These are phyloP conservation scores for Zopfia rhizophila DNA, from an alignment of 2,329 filamentous ascomycete species.

Conservation along the genomic window DNA sequence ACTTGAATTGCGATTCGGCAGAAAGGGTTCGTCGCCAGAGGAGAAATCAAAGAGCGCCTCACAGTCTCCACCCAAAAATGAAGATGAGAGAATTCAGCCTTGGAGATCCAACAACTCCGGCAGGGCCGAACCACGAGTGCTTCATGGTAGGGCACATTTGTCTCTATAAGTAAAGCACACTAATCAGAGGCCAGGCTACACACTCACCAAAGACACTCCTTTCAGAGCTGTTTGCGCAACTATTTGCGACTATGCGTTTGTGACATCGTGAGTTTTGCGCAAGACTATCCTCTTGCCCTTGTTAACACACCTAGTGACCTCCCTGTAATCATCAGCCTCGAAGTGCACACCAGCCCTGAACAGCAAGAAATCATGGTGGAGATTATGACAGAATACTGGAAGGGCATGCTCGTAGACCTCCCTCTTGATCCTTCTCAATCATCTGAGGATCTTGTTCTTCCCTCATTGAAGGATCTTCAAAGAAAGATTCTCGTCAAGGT, in stretches of 20 bases:
- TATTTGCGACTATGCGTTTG: constrained; percentile 82
- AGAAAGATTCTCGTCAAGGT: constrained; percentile 76
- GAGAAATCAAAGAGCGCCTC: constrained; percentile 29
- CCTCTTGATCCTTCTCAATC: constrained; percentile 47
- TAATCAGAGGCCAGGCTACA: constrained; percentile 64
- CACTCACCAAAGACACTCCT: constrained; percentile 83
- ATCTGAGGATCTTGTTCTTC: constrained; percentile 69
- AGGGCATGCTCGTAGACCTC: constrained; percentile 75
- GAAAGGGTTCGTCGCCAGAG: constrained; percentile 33
- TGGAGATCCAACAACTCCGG: constrained; percentile 44
- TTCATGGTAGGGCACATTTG: constrained; percentile 68
- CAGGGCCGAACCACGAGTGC: constrained; percentile 76
- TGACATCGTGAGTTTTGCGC: constrained; percentile 57
- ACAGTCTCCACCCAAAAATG: constrained; percentile 18
- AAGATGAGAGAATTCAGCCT: constrained; percentile 35
- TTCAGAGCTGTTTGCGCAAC: constrained; percentile 88
- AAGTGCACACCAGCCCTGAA: constrained; percentile 83
- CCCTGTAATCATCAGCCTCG: constrained; percentile 90
- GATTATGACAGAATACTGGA: constrained; percentile 93
- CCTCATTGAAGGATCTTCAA: constrained; percentile 72
- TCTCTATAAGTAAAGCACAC: not conserved
- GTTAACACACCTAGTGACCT: constrained; percentile 62
- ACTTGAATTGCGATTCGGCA: constrained; percentile 43
- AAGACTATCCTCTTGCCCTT: not conserved
- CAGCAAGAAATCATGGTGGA: constrained; percentile 94